Evolutionary conservation across 2,329 filamentous ascomycete genomes (phyloP).

Genomic region (Colletotrichum tamarilloi): DNA sequence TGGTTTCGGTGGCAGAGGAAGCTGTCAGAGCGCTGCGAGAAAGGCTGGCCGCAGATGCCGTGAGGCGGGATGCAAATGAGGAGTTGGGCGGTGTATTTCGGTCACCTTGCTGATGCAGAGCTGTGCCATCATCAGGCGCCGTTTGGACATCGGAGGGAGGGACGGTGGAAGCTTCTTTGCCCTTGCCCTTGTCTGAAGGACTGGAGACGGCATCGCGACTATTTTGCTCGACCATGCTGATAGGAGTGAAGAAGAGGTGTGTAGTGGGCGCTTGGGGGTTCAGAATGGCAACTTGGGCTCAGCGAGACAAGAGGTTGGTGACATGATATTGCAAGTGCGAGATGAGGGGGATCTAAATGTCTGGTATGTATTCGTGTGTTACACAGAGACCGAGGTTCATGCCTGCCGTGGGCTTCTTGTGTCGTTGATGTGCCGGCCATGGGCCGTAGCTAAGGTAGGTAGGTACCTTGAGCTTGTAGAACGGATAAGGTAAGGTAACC

Average conservation of each 20-base stretch:
- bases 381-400: not conserved
- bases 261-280: not conserved
- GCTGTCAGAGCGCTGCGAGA: conserved; percentile 8
- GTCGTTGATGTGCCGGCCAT: not conserved
- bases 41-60: conserved; percentile 16
- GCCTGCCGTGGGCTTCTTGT: not conserved
- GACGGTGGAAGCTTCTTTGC: not conserved
- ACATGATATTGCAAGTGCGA: not conserved
- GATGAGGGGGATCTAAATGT: not conserved
- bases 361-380: no score
- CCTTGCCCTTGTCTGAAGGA: conserved; percentile 18
- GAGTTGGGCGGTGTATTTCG: not conserved
- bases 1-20: not conserved
- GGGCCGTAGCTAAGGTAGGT: not conserved
- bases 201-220: not conserved
- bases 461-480: no score
- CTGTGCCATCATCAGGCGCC: not conserved
- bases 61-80: conserved; percentile 15
- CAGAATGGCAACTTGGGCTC: not conserved
- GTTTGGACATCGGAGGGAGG: not conserved
- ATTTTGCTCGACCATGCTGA: not conserved
- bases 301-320: not conserved
- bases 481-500: no score
- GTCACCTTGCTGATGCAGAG: not conserved
- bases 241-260: not conserved